These are phyloP conservation scores for Thecaphora thlaspeos DNA, from an alignment of 1,284 basidiomycete genomes.

Conservation along the genomic window DNA sequence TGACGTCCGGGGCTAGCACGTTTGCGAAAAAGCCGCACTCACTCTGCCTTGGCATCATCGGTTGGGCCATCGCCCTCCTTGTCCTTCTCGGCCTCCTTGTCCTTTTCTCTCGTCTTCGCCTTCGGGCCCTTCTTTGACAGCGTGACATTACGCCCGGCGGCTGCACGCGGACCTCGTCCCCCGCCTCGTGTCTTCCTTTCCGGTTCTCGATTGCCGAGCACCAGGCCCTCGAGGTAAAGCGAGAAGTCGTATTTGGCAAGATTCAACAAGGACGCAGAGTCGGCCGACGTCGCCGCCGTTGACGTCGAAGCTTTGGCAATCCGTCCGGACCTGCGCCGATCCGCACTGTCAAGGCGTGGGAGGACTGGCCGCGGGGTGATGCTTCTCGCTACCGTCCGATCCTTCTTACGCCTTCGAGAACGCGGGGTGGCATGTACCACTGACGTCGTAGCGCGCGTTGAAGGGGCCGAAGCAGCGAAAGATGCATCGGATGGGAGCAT, in stretches of 20 bases:
- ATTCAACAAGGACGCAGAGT: slow-evolving; percentile 15
- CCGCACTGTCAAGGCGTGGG: slow-evolving; percentile 22
- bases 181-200: slow-evolving; percentile 27
- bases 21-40: neutral
- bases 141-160: slow-evolving; percentile 7
- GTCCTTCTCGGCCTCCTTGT: slow-evolving; percentile 11
- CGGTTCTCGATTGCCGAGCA: slow-evolving; percentile 23
- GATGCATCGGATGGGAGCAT: slow-evolving; percentile 10
- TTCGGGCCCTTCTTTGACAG: neutral
- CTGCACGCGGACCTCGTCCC: slow-evolving; percentile 12
- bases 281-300: slow-evolving; percentile 8
- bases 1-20: neutral
- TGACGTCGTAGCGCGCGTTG: slow-evolving; percentile 23
- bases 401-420: slow-evolving; percentile 17
- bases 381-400: slow-evolving; percentile 12
- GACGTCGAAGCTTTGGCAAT: slow-evolving; percentile 22
- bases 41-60: slow-evolving; percentile 22
- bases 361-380: slow-evolving; percentile 5
- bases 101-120: slow-evolving; percentile 10
- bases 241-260: slow-evolving; percentile 28
- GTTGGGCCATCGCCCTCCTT: slow-evolving; percentile 11
- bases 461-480: slow-evolving; percentile 15
- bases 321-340: slow-evolving; percentile 24
- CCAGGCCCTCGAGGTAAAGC: slow-evolving; percentile 30
- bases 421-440: slow-evolving; percentile 16